Evolutionary conservation across 176 grass and related monocot species (phyloP).

Genomic region (Oryza meyeriana): DNA sequence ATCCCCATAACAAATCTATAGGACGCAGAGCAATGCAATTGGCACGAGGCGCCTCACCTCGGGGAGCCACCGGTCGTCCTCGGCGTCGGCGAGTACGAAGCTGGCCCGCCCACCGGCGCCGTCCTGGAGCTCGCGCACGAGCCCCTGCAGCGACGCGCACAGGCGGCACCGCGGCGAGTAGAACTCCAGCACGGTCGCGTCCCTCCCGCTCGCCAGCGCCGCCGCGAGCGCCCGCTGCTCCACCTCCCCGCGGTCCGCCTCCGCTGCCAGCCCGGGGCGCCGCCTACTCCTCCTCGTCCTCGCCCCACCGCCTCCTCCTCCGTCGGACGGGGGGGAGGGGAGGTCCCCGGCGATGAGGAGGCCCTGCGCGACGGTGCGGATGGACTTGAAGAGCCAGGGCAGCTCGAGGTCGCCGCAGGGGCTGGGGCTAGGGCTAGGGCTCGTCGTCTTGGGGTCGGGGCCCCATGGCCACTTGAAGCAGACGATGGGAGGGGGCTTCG

Average conservation of each 20-base stretch:
- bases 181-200: conserved; percentile 80
- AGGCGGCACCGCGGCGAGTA: conserved; percentile 83
- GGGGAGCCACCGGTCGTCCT: conserved; percentile 89
- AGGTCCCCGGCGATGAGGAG: conserved; percentile 58
- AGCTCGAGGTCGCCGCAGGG: conserved; percentile 66
- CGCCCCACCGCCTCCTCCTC: not conserved
- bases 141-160: conserved; percentile 67
- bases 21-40: not conserved
- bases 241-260: conserved; percentile 52
- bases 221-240: conserved; percentile 74
- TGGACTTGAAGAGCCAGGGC: conserved; percentile 84
- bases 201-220: conserved; percentile 62
- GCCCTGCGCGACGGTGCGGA: conserved; percentile 65
- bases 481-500: conserved; percentile 49
- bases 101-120: conserved; percentile 34
- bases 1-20: not conserved
- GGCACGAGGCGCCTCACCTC: conserved; percentile 48
- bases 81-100: conserved; percentile 89
- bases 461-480: conserved; percentile 88
- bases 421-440: not conserved
- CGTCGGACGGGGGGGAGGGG: conserved; percentile 8
- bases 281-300: not conserved
- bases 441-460: conserved; percentile 2
- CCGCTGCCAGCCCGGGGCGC: not conserved
- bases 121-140: conserved; percentile 57